phyloP scores from a whole-genome alignment of 345 rosid genomes.

The Eutrema yunnanense region DNA sequence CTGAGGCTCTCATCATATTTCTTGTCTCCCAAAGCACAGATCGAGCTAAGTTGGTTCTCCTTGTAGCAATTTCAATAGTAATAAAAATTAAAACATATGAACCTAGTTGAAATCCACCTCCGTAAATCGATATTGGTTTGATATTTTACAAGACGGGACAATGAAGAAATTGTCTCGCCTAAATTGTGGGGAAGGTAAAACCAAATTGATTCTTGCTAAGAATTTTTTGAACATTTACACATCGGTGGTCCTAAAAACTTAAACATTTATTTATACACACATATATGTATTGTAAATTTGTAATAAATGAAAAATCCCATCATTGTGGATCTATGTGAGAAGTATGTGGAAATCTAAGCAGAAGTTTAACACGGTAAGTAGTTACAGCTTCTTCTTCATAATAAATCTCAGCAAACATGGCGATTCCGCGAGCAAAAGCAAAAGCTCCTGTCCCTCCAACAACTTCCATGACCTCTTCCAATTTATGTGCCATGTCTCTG shows the following conservation, averaged over 20 bases:
- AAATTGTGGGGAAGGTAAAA: too few relatives aligned
- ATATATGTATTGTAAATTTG: neutral
- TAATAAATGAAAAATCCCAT: neutral
- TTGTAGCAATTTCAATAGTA: too few relatives aligned
- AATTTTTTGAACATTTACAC: neutral
- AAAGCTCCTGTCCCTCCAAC: conserved; percentile 84
- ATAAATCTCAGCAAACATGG: conserved; percentile 40
- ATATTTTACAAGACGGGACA: too few relatives aligned
- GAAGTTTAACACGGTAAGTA: conserved; percentile 70
- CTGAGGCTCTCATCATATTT: too few relatives aligned
- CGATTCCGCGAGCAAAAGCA: conserved; percentile 73
- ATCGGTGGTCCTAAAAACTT: neutral
- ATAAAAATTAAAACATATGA: too few relatives aligned
- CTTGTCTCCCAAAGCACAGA: too few relatives aligned
- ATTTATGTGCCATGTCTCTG: conserved; percentile 32
- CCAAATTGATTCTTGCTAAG: neutral
- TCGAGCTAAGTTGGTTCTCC: too few relatives aligned
- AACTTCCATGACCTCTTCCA: conserved; percentile 47
- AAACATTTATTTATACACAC: neutral
- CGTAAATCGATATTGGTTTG: too few relatives aligned
- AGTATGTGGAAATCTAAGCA: conserved; percentile 53
- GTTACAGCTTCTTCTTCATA: conserved; percentile 17
- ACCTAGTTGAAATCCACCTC: too few relatives aligned
- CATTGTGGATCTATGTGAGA: conserved; percentile 47
- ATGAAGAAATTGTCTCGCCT: neutral